phyloP scores from a whole-genome alignment of 495 filamentous ascomycete species.

The Penicillium tannophilum region DNA sequence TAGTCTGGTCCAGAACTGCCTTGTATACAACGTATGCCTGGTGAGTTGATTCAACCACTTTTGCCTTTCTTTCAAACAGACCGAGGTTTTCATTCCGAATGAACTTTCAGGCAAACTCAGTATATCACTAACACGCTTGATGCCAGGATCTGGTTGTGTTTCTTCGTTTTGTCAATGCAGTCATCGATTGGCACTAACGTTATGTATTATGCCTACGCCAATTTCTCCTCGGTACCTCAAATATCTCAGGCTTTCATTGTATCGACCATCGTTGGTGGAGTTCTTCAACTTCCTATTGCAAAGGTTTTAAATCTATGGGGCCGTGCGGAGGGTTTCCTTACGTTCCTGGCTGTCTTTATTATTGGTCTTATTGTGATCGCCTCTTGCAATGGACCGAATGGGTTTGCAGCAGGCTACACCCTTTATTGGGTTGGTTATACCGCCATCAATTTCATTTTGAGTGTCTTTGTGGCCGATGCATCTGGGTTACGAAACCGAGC shows the following conservation, averaged over 20 bases:
- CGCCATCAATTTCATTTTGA: conserved; percentile 53
- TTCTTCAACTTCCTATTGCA: conserved; percentile 62
- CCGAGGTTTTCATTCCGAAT: not conserved
- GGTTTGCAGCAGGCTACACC: conserved; percentile 48
- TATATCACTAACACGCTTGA: not conserved
- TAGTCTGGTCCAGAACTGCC: conserved; percentile 33
- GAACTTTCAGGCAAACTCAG: no score
- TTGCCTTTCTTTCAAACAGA: not conserved
- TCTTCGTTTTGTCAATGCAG: conserved; percentile 38
- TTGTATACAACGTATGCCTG: conserved; percentile 33
- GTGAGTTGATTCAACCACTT: conserved; percentile 16
- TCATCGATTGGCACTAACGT: conserved; percentile 32
- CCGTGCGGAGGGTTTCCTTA: conserved; percentile 50
- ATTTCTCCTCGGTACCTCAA: conserved; percentile 34
- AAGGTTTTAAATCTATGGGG: conserved; percentile 68
- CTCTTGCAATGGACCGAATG: conserved; percentile 39
- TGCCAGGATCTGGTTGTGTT: conserved; percentile 38
- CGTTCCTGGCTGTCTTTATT: conserved; percentile 33
- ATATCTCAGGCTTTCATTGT: conserved; percentile 33
- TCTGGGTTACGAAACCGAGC: conserved; percentile 60
- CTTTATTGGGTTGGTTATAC: conserved; percentile 57
- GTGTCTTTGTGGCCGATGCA: conserved; percentile 43
- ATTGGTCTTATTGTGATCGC: conserved; percentile 48
- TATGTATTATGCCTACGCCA: conserved; percentile 35
- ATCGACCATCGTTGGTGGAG: conserved; percentile 58